Base-by-base conservation (phyloP, 768 basidiomycete species). In the Boletus edulis region DNA sequence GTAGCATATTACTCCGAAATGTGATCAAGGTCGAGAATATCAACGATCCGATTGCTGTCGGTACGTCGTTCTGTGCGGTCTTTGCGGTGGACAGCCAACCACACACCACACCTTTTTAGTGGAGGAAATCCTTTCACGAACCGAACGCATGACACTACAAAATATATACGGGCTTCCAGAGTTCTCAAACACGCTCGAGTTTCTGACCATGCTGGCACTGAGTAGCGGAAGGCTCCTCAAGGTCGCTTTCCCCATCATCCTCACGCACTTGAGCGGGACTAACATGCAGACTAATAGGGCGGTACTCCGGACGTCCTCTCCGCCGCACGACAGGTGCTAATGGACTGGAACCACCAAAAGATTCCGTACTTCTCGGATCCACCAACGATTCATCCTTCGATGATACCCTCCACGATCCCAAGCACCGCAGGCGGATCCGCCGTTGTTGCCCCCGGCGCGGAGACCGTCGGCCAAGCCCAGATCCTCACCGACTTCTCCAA, bases 291-390 rank as follows among this genome's bases (percentile, higher is more conserved):
- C 3, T 34, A 0, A 31, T 59, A 91, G 89, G 94, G 94, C 31
- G 96, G 96, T 46, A 88, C 93, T 0, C 95, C 96, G 2, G 94
- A 98, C 69, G 70, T 95, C 32, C 82, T 87, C 41, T 78, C 88
- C 7, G 82, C 93, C 0, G 93, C 95, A 0, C 85, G 91, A 32
- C 84, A 87, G 14, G 80, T 98, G 22, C 71, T 98, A 1, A 82
- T 77, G 46, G 94, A 99, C 67, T 99, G 96, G 95, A 98, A 98
- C 64, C 84, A 91, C 54, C 94, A 97, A 69, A 96, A 93, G 66
- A 96, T 98, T 12, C 89, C 91, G 0, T 98, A 91, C 73, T 91
- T 80, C 73, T 91, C 93, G 5, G 68, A 75, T 2, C 93, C 94
- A 10, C 94, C 96, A 0, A 65, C 76, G 9, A 68, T 91, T 3